Conservation (phyloP, 1,284 basidiomycete species). For the Prillingera fragicola region DNA sequence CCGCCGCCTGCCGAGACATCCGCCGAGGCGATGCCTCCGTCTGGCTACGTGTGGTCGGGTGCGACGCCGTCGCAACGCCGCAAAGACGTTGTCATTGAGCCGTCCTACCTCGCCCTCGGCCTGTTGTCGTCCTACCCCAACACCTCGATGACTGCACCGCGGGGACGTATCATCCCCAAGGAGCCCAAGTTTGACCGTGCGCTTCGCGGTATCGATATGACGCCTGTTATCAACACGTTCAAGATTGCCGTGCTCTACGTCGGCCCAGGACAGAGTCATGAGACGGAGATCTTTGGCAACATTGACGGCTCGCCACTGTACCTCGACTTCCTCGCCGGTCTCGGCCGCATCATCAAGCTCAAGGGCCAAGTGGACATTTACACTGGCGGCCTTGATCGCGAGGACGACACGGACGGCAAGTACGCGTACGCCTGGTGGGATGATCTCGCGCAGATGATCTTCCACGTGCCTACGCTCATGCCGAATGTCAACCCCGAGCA, state of each 20-base stretch:
- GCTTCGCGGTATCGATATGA: constrained; percentile 70
- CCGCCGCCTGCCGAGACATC: not conserved
- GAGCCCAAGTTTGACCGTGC: constrained; percentile 57
- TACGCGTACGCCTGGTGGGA: constrained; percentile 99
- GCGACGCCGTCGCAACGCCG: constrained; percentile 78
- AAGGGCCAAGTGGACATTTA: constrained; percentile 91
- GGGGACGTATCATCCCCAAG: constrained; percentile 49
- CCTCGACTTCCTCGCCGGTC: constrained; percentile 80
- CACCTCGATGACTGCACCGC: constrained; percentile 41
- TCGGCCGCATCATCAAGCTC: constrained; percentile 85
- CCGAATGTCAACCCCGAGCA: constrained; percentile 69
- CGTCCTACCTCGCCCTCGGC: constrained; percentile 80
- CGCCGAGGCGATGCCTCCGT: constrained; percentile 3
- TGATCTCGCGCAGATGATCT: constrained; percentile 90
- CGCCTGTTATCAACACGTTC: constrained; percentile 95
- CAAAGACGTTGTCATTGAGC: constrained; percentile 78
- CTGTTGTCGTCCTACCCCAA: constrained; percentile 70
- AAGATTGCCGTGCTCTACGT: constrained; percentile 97
- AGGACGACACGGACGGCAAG: constrained; percentile 73
- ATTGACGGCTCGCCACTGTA: constrained; percentile 91
- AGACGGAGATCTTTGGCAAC: constrained; percentile 83
- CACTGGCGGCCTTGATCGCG: constrained; percentile 78
- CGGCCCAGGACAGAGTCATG: constrained; percentile 79
- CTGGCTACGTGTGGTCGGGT: constrained; percentile 69
- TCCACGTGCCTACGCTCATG: constrained; percentile 97